Conservation (phyloP, 768 basidiomycete species). For the Suillus paluster region DNA sequence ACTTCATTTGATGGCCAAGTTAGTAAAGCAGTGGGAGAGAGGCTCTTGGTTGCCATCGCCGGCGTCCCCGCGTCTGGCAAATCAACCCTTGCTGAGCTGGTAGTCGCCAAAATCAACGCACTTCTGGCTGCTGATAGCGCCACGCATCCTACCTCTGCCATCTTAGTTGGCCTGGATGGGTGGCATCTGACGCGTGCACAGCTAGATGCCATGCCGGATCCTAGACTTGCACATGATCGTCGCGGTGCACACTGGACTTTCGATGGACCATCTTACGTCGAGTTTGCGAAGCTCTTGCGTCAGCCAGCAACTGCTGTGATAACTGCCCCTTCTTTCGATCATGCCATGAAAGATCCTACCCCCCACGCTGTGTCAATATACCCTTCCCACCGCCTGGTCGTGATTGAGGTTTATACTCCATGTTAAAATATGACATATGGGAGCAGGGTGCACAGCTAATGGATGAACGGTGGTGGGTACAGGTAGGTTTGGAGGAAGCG, state of each 20-base stretch:
- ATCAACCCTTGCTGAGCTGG: conserved; percentile 67
- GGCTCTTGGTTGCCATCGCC: conserved; percentile 73
- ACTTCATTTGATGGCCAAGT: conserved; percentile 5
- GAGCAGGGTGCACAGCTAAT: conserved; percentile 59
- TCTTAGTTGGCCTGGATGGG: conserved; percentile 85
- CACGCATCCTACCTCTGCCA: conserved; percentile 38
- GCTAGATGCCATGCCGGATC: conserved; percentile 77
- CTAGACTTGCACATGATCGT: conserved; percentile 74
- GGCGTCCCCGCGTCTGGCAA: conserved; percentile 91
- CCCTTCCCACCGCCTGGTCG: conserved; percentile 72
- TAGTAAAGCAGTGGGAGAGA: conserved; percentile 19
- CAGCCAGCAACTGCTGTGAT: conserved; percentile 38
- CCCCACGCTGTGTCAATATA: conserved; percentile 60
- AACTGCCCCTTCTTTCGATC: conserved; percentile 84
- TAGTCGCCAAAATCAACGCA: conserved; percentile 58
- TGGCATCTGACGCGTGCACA: conserved; percentile 88
- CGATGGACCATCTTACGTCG: conserved; percentile 70
- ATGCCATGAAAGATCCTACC: conserved; percentile 84
- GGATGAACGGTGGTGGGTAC: conserved; percentile 81
- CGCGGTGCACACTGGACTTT: conserved; percentile 94
- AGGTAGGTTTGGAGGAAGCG: conserved; percentile 60
- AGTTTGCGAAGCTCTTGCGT: conserved; percentile 65
- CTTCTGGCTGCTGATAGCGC: conserved; percentile 30
- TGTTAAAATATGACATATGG: conserved; percentile 80
- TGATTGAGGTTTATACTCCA: conserved; percentile 90